Base-by-base conservation (phyloP, 1,284 basidiomycete genomes). In the Marasmius oreades region DNA sequence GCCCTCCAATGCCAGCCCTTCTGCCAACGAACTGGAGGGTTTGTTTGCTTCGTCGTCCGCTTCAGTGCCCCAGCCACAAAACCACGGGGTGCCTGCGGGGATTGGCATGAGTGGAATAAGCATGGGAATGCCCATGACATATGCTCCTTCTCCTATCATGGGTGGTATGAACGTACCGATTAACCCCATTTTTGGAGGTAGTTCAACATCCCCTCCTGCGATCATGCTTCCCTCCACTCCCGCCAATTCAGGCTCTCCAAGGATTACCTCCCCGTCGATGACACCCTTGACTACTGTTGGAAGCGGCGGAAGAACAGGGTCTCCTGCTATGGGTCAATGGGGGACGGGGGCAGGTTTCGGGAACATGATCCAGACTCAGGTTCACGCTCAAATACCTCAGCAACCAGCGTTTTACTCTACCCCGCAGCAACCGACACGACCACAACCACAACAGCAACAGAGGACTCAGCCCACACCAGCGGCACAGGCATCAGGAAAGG, bases 401-500 rank as follows among this genome's bases (percentile, higher is more conserved):
- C 66, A 65, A 34, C 62, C 53, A 48, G 55, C 45, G 34, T 52
- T 59, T 12, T 51, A 47, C 20, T 34, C 57, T 8, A 34, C 43
- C 23, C 51, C 63, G 56, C 68, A 66, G 52, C 59, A 64, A 54
- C 67, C 45, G 53, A 62, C 52, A 55, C 63, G 57, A 43, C 60
- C 59, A 50, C 69, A 34, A 37, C 64, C 51, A 22, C 72, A 51
- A 55, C 61, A 55, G 50, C 65, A 59, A 60, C 64, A 24, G 44
- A 65, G 54, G 52, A 62, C 57, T 37, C 65, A 55, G 43, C 47
- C 61, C 22, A 58, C 59, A 43, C 44, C 58, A 23, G 37, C 65
- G 39, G 33, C 55, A 39, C 63, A 70, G 53, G 60, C 70, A 48
- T 79, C 82, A 66, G 75, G 73, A 59, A 91, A 89, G 66, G 90